Percentiles rank a stretch among this genome's conserved stretches.
Conservation (phyloP, 179 eudicot genomes). For the Monotropa hypopitys region DNA sequence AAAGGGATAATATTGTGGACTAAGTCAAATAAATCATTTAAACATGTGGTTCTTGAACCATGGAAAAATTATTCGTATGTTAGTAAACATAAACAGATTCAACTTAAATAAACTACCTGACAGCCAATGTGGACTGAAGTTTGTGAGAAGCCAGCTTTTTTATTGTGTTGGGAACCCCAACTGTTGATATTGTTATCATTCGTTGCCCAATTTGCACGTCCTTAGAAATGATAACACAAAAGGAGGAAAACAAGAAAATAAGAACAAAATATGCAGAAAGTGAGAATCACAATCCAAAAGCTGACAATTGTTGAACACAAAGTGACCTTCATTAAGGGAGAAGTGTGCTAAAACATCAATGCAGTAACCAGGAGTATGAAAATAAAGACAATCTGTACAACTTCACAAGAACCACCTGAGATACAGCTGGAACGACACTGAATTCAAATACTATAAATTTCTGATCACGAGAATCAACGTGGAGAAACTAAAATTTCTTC, state of each 20-base stretch:
- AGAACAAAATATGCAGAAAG: neutral
- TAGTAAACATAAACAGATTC: neutral
- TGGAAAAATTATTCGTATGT: neutral
- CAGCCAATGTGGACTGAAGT: slow-evolving; percentile 94
- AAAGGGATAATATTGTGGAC: neutral
- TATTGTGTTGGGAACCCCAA: slow-evolving; percentile 96
- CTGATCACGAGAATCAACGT: neutral
- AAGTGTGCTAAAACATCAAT: neutral
- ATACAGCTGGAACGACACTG: too few species aligned
- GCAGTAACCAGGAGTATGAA: neutral
- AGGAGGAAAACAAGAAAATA: neutral
- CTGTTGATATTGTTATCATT: slow-evolving; percentile 95
- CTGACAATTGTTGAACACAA: neutral
- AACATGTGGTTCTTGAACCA: neutral
- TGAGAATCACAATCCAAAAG: neutral
- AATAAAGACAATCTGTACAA: neutral
- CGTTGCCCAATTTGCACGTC: slow-evolving; percentile 92
- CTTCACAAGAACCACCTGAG: neutral
- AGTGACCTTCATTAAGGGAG: neutral
- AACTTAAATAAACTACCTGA: slow-evolving; percentile 35
- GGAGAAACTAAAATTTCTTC: neutral
- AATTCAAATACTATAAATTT: neutral
- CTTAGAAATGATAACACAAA: slow-evolving; percentile 18
- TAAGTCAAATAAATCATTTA: neutral
- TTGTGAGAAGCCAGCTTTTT: slow-evolving; percentile 76